phyloP scores from a whole-genome alignment of 164 flowering plant species.

The Vitis labrusca region DNA sequence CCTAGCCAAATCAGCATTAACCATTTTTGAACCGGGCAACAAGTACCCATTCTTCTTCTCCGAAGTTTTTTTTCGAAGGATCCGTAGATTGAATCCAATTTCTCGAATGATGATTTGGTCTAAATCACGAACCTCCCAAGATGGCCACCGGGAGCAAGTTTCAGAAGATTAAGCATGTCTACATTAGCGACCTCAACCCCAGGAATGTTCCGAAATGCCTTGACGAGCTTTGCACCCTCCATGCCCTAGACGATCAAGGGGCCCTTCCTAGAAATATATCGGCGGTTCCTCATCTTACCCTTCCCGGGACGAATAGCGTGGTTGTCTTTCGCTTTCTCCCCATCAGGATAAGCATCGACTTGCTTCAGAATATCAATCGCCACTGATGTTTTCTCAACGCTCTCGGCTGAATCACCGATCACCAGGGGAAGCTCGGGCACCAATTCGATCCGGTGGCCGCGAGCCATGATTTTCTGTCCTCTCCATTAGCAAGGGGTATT shows the following conservation, averaged over 20 bases:
- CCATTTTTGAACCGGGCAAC: constrained; percentile 80
- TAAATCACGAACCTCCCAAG: constrained; percentile 86
- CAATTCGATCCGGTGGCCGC: constrained; percentile 63
- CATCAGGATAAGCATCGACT: constrained; percentile 71
- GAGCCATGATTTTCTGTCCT: constrained; percentile 14
- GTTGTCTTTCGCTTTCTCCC: constrained; percentile 81
- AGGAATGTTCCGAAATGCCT: constrained; percentile 84
- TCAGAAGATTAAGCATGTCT: constrained; percentile 71
- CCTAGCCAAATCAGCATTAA: constrained; percentile 81
- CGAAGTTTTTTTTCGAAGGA: constrained; percentile 60
- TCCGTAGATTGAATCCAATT: constrained; percentile 79
- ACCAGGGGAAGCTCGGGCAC: constrained; percentile 84
- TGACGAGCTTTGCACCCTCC: constrained; percentile 78
- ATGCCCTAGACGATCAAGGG: constrained; percentile 79
- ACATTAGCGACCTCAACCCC: constrained; percentile 76
- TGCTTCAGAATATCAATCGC: constrained; percentile 69
- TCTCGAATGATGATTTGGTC: constrained; percentile 90
- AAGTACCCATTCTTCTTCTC: constrained; percentile 88
- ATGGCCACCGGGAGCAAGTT: constrained; percentile 94
- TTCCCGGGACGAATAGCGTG: constrained; percentile 69
- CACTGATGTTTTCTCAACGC: constrained; percentile 68
- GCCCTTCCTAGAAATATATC: constrained; percentile 71
- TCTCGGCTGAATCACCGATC: constrained; percentile 60
- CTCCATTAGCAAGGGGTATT: constrained; percentile 46
- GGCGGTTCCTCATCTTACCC: constrained; percentile 82